Percentiles rank a stretch among this genome's conserved stretches.
Conservation (phyloP, 371 early-diverging fungal species). For the Mortierella sp. region DNA sequence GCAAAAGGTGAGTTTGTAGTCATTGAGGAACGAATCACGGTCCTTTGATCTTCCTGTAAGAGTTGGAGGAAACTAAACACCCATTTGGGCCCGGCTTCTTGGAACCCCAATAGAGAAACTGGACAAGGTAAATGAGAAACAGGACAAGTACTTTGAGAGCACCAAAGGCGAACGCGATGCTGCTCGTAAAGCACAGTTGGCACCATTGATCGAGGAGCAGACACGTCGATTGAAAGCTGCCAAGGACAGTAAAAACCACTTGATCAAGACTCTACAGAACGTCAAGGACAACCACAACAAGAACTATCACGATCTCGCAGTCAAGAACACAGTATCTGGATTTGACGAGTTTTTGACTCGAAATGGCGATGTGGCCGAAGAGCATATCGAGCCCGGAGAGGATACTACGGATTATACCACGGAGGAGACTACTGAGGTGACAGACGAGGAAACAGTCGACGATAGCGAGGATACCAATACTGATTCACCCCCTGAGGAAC, state of each 20-base stretch:
- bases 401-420: constrained; percentile 38
- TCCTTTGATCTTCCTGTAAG: too few species aligned
- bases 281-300: constrained; percentile 80
- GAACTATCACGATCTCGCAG: constrained; percentile 84
- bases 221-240: constrained; percentile 46
- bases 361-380: constrained; percentile 8
- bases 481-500: constrained; percentile 4
- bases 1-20: constrained; percentile 42
- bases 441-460: neutral
- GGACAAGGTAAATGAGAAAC: constrained; percentile 35
- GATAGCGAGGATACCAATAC: neutral
- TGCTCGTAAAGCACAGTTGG: constrained; percentile 17
- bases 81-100: too few species aligned
- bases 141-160: constrained; percentile 28
- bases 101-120: constrained; percentile 53
- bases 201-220: constrained; percentile 49
- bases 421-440: neutral
- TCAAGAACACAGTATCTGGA: constrained; percentile 68
- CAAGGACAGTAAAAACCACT: constrained; percentile 15
- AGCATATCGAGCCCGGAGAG: too few species aligned
- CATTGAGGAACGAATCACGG: too few species aligned
- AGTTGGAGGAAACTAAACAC: too few species aligned
- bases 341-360: constrained; percentile 67
- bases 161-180: constrained; percentile 27
- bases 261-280: constrained; percentile 56